phyloP scores from a whole-genome alignment of 148 eudicot genomes.

The Gaultheria prostrata region DNA sequence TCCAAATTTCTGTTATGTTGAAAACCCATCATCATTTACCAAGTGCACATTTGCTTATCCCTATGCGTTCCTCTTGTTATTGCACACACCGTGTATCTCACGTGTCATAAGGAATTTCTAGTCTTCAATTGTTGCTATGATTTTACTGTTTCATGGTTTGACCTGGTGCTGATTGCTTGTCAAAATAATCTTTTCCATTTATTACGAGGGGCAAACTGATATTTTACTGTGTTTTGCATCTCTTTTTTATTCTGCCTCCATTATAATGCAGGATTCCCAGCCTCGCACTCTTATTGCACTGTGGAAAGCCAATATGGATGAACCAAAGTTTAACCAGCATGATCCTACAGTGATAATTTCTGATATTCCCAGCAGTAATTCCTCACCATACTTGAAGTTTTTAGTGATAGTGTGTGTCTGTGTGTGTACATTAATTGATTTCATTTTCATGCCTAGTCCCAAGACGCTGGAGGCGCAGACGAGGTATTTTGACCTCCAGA shows the following conservation, averaged over 20 bases:
- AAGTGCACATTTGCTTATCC: not conserved
- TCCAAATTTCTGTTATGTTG: not conserved
- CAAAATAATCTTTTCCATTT: not conserved
- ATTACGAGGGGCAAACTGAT: not conserved
- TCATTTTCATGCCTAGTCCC: slow-evolving; percentile 55
- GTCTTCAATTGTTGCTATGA: slow-evolving; percentile 1
- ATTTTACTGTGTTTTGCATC: not conserved
- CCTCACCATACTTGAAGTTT: slow-evolving; percentile 14
- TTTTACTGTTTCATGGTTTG: not conserved
- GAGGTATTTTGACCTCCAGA: slow-evolving; percentile 39
- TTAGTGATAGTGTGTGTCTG: not conserved
- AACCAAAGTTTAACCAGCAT: slow-evolving; percentile 58
- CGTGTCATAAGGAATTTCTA: not conserved
- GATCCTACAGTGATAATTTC: slow-evolving; percentile 70
- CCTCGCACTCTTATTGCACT: slow-evolving; percentile 72
- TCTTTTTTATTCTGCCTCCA: not conserved
- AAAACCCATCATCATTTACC: not conserved
- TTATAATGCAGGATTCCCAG: slow-evolving; percentile 62
- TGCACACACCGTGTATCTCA: not conserved
- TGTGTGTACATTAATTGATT: slow-evolving; percentile 9
- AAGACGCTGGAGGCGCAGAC: slow-evolving; percentile 54
- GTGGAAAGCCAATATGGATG: slow-evolving; percentile 91
- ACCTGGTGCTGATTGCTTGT: not conserved
- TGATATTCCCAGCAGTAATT: slow-evolving; percentile 68
- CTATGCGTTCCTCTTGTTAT: not conserved